Conservation (phyloP, 2,329 filamentous ascomycete genomes). For the Nigrospora osmanthi region DNA sequence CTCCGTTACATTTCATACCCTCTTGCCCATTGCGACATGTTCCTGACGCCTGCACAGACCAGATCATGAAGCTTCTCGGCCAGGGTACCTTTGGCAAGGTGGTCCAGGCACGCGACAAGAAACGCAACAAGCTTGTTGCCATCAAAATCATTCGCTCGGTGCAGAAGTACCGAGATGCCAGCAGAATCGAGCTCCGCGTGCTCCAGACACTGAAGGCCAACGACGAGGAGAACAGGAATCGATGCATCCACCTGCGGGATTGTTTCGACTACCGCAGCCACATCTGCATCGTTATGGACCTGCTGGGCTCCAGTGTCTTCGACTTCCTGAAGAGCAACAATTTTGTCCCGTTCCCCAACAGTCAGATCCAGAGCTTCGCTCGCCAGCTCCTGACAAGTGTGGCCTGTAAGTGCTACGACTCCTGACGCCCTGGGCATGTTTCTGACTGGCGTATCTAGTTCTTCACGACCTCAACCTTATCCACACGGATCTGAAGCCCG, state of each 20-base stretch:
- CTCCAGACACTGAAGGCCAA: conserved; percentile 87
- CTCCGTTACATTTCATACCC: neutral
- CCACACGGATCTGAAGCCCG: conserved; percentile 73
- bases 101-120: conserved; percentile 80
- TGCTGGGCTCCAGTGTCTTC: conserved; percentile 91
- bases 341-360: conserved; percentile 96
- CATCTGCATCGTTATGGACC: conserved; percentile 76
- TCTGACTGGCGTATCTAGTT: conserved; percentile 46
- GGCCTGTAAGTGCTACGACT: conserved; percentile 59
- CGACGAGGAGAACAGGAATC: conserved; percentile 84
- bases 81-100: conserved; percentile 99
- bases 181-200: conserved; percentile 87
- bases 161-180: conserved; percentile 95
- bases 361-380: conserved; percentile 95
- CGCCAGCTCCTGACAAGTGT: conserved; percentile 96
- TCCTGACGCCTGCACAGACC: conserved; percentile 47
- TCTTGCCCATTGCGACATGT: neutral
- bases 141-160: conserved; percentile 98
- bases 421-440: too few species aligned
- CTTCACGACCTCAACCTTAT: conserved; percentile 95
- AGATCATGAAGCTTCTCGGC: conserved; percentile 81
- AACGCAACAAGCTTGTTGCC: conserved; percentile 71
- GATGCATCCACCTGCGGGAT: conserved; percentile 92
- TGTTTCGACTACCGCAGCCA: conserved; percentile 97
- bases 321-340: conserved; percentile 94